phyloP scores from a whole-genome alignment of 2,329 filamentous ascomycete species.

The Botrytis byssoidea region DNA sequence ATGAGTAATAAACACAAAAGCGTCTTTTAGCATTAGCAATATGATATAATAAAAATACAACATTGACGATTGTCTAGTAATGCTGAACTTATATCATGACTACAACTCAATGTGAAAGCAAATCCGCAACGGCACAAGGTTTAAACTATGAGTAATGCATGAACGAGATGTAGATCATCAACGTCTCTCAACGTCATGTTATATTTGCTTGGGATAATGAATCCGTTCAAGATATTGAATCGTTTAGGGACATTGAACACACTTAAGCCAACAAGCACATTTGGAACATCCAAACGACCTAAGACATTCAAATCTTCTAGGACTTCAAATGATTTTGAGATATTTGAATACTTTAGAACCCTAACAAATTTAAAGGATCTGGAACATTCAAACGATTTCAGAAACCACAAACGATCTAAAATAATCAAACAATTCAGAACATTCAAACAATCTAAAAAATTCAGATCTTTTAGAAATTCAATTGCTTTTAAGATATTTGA shows the following conservation, averaged over 20 bases:
- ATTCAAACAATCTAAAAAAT: neutral
- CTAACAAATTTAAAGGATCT: neutral
- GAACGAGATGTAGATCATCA: neutral
- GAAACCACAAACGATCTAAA: neutral
- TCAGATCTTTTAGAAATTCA: too few relatives aligned
- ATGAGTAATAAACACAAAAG: constrained; percentile 13
- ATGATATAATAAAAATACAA: neutral
- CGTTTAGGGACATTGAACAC: neutral
- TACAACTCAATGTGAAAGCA: neutral
- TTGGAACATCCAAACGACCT: neutral
- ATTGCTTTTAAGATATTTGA: too few relatives aligned
- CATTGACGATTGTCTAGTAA: neutral
- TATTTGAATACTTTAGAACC: neutral
- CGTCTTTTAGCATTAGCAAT: neutral
- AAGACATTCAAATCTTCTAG: neutral
- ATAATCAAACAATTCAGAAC: neutral
- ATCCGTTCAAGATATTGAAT: neutral
- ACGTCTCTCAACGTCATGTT: neutral
- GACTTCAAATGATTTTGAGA: neutral
- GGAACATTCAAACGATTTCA: neutral
- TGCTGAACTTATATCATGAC: neutral
- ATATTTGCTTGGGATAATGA: neutral
- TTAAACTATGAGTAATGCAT: neutral
- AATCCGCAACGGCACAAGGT: neutral
- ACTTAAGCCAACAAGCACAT: neutral